Percentiles rank a stretch among this genome's conserved stretches.
These are phyloP conservation scores for Aspergillus sojae DNA, from an alignment of 2,329 filamentous ascomycete species.

Conservation along the genomic window DNA sequence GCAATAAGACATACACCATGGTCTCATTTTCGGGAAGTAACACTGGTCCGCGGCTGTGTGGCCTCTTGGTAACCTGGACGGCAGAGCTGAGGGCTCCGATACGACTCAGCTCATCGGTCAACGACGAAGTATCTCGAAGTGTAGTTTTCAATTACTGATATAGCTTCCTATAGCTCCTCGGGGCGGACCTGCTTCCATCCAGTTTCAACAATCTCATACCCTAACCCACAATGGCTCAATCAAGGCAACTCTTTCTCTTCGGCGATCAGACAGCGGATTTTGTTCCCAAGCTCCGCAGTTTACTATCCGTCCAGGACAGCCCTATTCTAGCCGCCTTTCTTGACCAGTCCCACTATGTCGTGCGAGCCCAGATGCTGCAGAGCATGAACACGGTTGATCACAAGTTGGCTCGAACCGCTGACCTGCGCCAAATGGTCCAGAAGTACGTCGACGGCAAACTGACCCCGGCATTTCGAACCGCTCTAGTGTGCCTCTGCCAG, in stretches of 20 bases:
- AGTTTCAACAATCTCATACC: no score
- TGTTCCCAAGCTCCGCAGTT: constrained; percentile 1
- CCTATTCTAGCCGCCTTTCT: constrained; percentile 16
- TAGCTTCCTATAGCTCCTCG: no score
- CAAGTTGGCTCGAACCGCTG: constrained; percentile 9
- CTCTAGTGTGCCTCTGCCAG: constrained; percentile 13
- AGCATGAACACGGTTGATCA: constrained; percentile 1
- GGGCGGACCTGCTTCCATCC: no score
- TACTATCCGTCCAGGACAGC: background rate
- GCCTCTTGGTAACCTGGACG: no score
- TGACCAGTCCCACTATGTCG: constrained; percentile 8
- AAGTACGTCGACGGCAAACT: constrained; percentile 7
- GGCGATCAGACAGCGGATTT: constrained; percentile 23
- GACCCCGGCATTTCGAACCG: constrained; percentile 10
- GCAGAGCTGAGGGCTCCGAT: no score
- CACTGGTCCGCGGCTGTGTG: no score
- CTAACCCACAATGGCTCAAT: background rate
- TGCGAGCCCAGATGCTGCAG: constrained; percentile 13
- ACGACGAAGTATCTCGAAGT: no score
- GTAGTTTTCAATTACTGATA: no score
- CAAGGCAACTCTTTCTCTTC: constrained; percentile 18
- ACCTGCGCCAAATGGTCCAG: constrained; percentile 11
- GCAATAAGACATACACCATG: no score
- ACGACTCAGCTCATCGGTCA: no score
- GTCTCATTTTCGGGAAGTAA: no score